These are phyloP conservation scores for Thielaviopsis musarum DNA, from an alignment of 2,329 filamentous ascomycete genomes.

Conservation along the genomic window DNA sequence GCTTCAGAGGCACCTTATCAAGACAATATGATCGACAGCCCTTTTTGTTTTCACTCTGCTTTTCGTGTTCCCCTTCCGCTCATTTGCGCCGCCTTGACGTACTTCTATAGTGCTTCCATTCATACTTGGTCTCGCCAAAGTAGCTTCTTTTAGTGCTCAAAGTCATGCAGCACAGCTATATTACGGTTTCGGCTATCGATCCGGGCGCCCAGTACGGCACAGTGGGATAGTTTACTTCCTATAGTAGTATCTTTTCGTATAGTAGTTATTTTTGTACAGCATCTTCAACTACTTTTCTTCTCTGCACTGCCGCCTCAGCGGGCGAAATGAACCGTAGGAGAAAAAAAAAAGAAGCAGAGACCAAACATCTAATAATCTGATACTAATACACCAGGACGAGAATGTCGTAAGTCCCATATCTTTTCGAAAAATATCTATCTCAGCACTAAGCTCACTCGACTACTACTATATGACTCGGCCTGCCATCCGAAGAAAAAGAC, in stretches of 20 bases:
- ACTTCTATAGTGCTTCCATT: neutral
- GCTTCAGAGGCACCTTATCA: too few species aligned
- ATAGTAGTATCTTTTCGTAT: neutral
- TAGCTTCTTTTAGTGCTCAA: neutral
- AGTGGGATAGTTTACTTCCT: neutral
- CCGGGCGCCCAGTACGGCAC: neutral
- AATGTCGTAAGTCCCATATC: too few species aligned
- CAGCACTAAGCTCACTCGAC: too few species aligned
- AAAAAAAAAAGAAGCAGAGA: too few species aligned
- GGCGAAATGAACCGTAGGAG: too few species aligned
- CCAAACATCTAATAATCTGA: too few species aligned
- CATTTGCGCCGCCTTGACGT: neutral
- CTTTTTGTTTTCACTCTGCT: neutral
- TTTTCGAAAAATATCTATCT: too few species aligned
- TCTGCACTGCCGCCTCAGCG: too few species aligned
- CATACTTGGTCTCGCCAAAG: neutral
- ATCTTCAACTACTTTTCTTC: too few species aligned
- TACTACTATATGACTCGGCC: too few species aligned
- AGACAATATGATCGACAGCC: neutral
- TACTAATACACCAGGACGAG: too few species aligned
- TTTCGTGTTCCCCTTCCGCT: neutral
- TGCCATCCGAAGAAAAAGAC: too few species aligned
- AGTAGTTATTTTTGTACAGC: neutral
- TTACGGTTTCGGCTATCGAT: neutral
- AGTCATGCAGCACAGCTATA: neutral